phyloP scores from a whole-genome alignment of 2,329 filamentous ascomycete species.

The Aspergillus ustus region DNA sequence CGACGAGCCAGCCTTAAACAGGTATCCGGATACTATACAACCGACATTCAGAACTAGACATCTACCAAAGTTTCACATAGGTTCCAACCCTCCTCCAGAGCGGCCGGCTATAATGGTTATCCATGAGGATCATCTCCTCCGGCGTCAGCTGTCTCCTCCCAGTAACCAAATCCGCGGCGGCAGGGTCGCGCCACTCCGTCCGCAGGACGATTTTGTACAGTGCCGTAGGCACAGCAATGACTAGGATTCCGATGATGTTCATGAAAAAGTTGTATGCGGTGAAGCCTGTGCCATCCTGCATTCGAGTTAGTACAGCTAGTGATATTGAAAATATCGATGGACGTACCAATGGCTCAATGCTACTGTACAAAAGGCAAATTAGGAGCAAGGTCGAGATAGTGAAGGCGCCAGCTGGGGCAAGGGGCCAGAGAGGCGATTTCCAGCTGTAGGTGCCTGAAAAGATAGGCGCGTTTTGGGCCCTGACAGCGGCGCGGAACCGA shows the following conservation, averaged over 20 bases:
- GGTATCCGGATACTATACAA: not conserved
- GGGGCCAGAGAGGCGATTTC: conserved; percentile 33
- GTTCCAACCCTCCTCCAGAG: conserved; percentile 15
- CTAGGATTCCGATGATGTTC: conserved; percentile 12
- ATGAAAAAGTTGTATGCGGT: conserved; percentile 16
- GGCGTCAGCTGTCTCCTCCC: conserved; percentile 3
- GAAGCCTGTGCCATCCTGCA: conserved; percentile 4
- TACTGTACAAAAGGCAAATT: conserved; percentile 5
- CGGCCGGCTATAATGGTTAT: conserved; percentile 13
- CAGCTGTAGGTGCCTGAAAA: conserved; percentile 36
- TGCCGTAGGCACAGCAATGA: conserved; percentile 5
- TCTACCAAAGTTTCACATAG: conserved; percentile 18
- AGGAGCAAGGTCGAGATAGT: conserved; percentile 2
- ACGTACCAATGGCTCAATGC: conserved; percentile 8
- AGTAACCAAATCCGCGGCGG: conserved; percentile 9
- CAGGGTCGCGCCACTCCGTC: conserved; percentile 14
- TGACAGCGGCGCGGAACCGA: conserved; percentile 35
- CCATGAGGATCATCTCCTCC: conserved; percentile 9
- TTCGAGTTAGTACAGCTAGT: not conserved
- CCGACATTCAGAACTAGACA: too few species aligned
- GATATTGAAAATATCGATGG: not conserved
- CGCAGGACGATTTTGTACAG: conserved; percentile 12
- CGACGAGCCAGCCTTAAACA: not conserved
- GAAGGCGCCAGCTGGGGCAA: conserved; percentile 26
- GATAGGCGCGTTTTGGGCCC: conserved; percentile 25